Conservation (phyloP, 495 filamentous ascomycete genomes). For the Chaetomidium leptoderma region DNA sequence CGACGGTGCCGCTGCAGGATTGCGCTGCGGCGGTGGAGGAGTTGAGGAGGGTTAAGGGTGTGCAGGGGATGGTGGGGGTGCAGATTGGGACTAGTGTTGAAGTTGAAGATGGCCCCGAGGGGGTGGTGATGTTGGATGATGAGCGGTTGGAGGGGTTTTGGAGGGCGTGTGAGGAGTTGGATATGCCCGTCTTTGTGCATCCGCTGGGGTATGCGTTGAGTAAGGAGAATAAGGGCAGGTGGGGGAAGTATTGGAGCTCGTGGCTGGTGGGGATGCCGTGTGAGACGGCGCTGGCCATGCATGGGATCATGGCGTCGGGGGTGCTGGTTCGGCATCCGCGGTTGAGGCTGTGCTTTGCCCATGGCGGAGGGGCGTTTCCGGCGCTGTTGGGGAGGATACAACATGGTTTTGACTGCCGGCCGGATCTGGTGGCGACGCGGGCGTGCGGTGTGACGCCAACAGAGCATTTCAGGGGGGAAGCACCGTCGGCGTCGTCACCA, state of each 20-base stretch:
- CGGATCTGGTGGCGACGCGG: slow-evolving; percentile 27
- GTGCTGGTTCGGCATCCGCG: slow-evolving; percentile 24
- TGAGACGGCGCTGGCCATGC: slow-evolving; percentile 30
- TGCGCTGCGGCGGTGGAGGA: slow-evolving; percentile 58
- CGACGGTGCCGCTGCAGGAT: slow-evolving; percentile 41
- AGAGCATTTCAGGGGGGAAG: slow-evolving; percentile 17
- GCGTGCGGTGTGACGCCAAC: slow-evolving; percentile 23
- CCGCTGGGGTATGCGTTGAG: slow-evolving; percentile 29
- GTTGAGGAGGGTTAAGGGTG: slow-evolving; percentile 42
- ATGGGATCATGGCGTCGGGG: slow-evolving; percentile 24
- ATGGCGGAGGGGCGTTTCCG: slow-evolving; percentile 30
- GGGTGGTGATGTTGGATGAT: slow-evolving; percentile 22
- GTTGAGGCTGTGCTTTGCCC: slow-evolving; percentile 29
- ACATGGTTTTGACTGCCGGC: slow-evolving; percentile 29
- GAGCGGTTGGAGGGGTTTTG: slow-evolving; percentile 23
- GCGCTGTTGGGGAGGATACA: slow-evolving; percentile 29
- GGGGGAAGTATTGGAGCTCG: slow-evolving; percentile 23
- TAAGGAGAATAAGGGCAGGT: slow-evolving; percentile 22
- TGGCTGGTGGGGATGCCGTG: slow-evolving; percentile 33
- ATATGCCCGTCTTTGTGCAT: slow-evolving; percentile 27
- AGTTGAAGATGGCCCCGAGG: not conserved
- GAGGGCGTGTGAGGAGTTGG: slow-evolving; percentile 22
- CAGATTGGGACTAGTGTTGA: slow-evolving; percentile 27
- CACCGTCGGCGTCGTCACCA: not conserved
- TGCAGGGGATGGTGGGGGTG: slow-evolving; percentile 21